Base-by-base conservation (phyloP, 176 grass and related monocot species). In the Elaeis guineensis region DNA sequence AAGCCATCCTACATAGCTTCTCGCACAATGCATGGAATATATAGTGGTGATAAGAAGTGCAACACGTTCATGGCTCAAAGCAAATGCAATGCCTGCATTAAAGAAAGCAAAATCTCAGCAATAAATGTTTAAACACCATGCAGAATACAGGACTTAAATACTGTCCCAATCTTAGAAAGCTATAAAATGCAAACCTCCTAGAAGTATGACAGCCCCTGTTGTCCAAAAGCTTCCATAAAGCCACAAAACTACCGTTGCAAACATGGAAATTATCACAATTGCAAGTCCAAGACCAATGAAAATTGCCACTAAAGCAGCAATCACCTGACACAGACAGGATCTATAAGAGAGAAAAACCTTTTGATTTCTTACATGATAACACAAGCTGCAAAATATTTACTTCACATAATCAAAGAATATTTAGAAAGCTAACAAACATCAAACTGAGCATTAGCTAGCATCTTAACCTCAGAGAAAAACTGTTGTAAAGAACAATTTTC, bases 141-240 rank as follows among this genome's bases (percentile, higher is more conserved):
- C 50, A 59, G 22, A 24, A 35, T 12, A 17, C 59, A 73, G 52
- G 30, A 54, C 49, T 51, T 8, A 62, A 61, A 44, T 12, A 44
- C 35, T 12, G 11, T 44, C 55, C 63, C 44, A 71, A 76, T 61
- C 60, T 69, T 26, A 75, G 68, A n/a, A 78, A 83, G 51, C 54
- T 69, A 28, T 55, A 25, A 71, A 78, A 72, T 64, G 75, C 65
- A 26, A 48, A 89, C 89, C 89, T 86, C 84, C 84, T 75, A 89
- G 59, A 89, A 98, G 49, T 64, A 91, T 70, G 44, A 98, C 65
- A 76, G 73, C 28, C 57, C 75, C 79, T 73, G 93, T 98, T 70
- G 35, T 79, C 87, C 93, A 98, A 64, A 98, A 92, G 70, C 84
- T 98, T 76, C 93, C 93, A 81, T 86, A 92, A 51, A 98, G 26